Base-by-base conservation (phyloP, 2,329 filamentous ascomycete genomes). In the Diaporthe sp. region DNA sequence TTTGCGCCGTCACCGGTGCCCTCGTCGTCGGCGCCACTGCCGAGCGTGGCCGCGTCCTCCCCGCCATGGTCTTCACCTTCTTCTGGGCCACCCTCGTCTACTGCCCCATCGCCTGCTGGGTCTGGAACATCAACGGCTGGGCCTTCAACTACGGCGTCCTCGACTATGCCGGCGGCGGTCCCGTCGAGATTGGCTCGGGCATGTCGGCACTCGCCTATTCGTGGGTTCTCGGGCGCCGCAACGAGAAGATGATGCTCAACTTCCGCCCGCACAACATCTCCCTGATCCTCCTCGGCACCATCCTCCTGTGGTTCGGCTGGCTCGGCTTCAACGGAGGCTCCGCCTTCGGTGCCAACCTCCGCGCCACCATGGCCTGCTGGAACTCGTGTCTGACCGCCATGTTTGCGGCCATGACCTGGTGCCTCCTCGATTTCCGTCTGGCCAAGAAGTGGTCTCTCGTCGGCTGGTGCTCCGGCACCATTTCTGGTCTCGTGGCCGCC, bases 221-320 rank as follows among this genome's bases (percentile, higher is more conserved):
- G 3, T 94, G 95, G 94, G 93, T 98, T 51, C 94, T 99, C 77
- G 97, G 97, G 80, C 94, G 95, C 82, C 95, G 97, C 79, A 97
- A 98, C 87, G 96, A 98, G 88, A 97, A 95, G 88, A 98, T 98
- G 95, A 98, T 98, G 95, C 92, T 98, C 86, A 98, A 98, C 90
- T 98, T 98, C 91, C 95, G 97, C 80, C 97, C 97, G 25, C 97
- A 99, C 90, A 99, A 99, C 88, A 97, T 98, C 79, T 98, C 96
- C 8, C 91, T 98, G 82, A 98, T 99, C 86, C 96, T 97, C 0
- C 93, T 98, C 80, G 97, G 97, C 78, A 98, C 97, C 4, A 91
- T 98, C 79, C 91, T 99, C 81, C 95, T 99, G 74, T 98, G 96
- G 96, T 98, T 98, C 82, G 97, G 97, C 82, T 99, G 97, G 97